Evolutionary conservation across 2,329 filamentous ascomycete genomes (phyloP).

Genomic region (Sporothrix mexicana): DNA sequence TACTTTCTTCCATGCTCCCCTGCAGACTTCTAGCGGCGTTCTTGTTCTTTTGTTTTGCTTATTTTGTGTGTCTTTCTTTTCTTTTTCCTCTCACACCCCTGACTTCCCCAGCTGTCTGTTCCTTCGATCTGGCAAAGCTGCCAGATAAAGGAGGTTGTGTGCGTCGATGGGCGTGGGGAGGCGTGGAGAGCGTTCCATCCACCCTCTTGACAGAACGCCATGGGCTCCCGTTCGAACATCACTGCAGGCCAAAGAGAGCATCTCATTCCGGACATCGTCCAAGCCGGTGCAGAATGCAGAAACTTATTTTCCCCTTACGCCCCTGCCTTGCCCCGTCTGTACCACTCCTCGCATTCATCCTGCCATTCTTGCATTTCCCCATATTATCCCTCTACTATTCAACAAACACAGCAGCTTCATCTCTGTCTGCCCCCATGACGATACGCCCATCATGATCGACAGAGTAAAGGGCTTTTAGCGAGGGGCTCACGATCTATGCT

Average conservation of each 20-base stretch:
- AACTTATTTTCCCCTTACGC: not conserved
- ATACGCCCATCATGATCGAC: constrained; percentile 34
- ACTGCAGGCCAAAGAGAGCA: not conserved
- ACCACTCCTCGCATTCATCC: not conserved
- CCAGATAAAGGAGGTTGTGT: constrained; percentile 22
- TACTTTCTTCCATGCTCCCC: not conserved
- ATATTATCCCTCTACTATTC: not conserved
- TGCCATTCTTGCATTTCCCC: not conserved
- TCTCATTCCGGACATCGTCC: constrained; percentile 28
- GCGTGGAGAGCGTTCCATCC: constrained; percentile 7
- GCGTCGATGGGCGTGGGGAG: constrained; percentile 8
- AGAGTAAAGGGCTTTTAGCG: constrained; percentile 27
- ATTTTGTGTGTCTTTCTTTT: not conserved
- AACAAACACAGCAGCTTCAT: not conserved
- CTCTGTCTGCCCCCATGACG: not conserved
- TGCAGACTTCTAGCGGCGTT: not conserved
- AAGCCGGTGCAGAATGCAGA: constrained; percentile 16
- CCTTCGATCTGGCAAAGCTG: constrained; percentile 15
- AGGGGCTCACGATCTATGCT: constrained; percentile 35
- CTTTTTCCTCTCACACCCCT: constrained; percentile 9
- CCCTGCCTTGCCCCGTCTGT: constrained; percentile 12
- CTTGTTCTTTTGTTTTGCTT: too few species aligned
- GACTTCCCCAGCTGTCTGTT: constrained; percentile 17
- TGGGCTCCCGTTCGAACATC: constrained; percentile 32
- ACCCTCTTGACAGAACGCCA: not conserved